Evolutionary conservation across 2,329 filamentous ascomycete species (phyloP), one percentile per base, ranked within the genome.

Genomic region (Phoma sp.): DNA sequence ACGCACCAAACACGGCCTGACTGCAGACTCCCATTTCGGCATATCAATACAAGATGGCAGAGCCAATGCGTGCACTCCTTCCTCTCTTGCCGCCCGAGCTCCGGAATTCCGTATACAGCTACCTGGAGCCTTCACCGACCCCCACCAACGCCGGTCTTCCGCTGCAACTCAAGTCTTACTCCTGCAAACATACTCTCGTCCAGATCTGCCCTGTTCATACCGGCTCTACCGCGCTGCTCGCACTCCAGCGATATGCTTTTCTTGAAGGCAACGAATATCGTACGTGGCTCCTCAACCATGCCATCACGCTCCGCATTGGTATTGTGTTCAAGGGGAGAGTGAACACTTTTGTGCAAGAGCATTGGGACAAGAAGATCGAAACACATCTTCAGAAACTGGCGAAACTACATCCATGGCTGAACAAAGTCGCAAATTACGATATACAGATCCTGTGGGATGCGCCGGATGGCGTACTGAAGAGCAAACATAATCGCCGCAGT

Each of bases 41-140:
- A 30, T 30, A n/a, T 14, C 7, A 40, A n/a, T 33, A 6, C 9
- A 22, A 2, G 11, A 56, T 52, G 47, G 38, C 47, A 13, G 22
- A 22, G 30, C 10, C 35, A 7, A 47, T 52, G 42, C 59, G 58
- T 7, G 24, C 54, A 7, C 61, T 73, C 13, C 54, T 72, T 27
- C 62, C 65, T 1, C 29, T 44, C 32, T 61, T 72, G 18, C 70
- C 70, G 7, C 62, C 69, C 2, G 70, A 73, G 27, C 60, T 72
- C 4, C 66, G 70, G 11, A 67, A 70, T 47, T 58, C 68, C 32
- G 53, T 73, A 30, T 73, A 70, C 58, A 40, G 53, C 27, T 59
- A 68, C 35, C 61, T 66, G 24, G 61, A 62, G 35, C 55, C 22
- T 18, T 50, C 25, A 14, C 42, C 3, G 14, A 33, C 18, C 39